Evolutionary conservation across 495 filamentous ascomycete species (phyloP), one percentile per base, ranked within the genome.

Genomic region (Hyaloscypha finlandica): DNA sequence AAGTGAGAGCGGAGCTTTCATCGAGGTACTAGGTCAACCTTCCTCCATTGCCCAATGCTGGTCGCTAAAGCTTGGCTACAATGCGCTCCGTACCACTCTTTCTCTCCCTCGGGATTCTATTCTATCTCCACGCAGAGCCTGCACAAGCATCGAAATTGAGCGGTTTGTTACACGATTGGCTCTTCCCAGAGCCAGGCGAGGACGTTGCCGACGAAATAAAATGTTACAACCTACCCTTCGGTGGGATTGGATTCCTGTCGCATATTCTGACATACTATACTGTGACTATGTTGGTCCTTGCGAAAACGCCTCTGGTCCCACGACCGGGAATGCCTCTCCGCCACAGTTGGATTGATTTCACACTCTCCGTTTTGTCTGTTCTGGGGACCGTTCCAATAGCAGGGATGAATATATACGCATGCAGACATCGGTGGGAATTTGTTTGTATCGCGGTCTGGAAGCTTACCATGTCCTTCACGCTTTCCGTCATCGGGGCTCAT

Each of bases 191-290:
- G n/a, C n/a, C n/a, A n/a, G n/a, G n/a, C n/a, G n/a, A n/a, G n/a
- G n/a, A n/a, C n/a, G n/a, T n/a, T n/a, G n/a, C n/a, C n/a, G n/a
- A n/a, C n/a, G 56, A 59, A n/a, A 59, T 59, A 6, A 4, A 32
- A 32, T 59, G 56, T n/a, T 59, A 59, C 32, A 8, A 4, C 3
- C 56, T 59, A 2, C 56, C 56, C 14, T 59, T 35, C 19, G 56
- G 56, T 20, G 31, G 29, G 4, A 35, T 59, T 30, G 56, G 56
- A 3, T 59, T 59, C 32, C 2, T 32, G 8, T 59, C 56, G 4
- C 56, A 59, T n/a, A 6, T 59, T n/a, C 25, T 59, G 2, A 59
- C 56, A 29, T 59, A 59, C 56, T 59, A 37, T 5, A 59, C 56
- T 2, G 19, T 35, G 4, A 35, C 16, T 8, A 6, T 3, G 4